phyloP scores from a whole-genome alignment of 1,284 basidiomycete genomes.

The Fistulina hepatica region DNA sequence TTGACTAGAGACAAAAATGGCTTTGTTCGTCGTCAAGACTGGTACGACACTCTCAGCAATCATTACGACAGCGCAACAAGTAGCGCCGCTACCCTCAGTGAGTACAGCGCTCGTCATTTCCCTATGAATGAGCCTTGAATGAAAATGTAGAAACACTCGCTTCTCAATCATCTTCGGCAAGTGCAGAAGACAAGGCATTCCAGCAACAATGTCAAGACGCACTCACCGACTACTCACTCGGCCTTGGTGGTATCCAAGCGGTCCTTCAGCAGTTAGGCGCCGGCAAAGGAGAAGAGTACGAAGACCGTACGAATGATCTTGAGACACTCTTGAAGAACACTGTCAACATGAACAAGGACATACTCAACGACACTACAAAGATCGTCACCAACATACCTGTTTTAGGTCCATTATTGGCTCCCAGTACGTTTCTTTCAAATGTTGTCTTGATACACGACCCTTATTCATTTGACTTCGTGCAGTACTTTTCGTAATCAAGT shows the following conservation, averaged over 20 bases:
- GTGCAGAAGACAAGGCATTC: slow-evolving; percentile 24
- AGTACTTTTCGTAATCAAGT: slow-evolving; percentile 42
- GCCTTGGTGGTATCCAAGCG: slow-evolving; percentile 28
- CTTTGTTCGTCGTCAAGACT: background rate
- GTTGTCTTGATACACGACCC: slow-evolving; percentile 6
- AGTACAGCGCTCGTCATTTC: background rate
- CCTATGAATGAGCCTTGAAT: background rate
- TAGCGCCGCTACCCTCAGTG: background rate
- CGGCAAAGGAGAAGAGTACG: slow-evolving; percentile 44
- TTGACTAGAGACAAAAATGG: background rate
- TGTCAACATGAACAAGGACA: slow-evolving; percentile 38
- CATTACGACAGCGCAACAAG: background rate
- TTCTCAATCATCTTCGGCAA: slow-evolving; percentile 20
- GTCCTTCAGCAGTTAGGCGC: slow-evolving; percentile 27
- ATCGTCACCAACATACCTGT: slow-evolving; percentile 30
- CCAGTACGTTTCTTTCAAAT: slow-evolving; percentile 31
- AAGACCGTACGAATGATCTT: slow-evolving; percentile 32
- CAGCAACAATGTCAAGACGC: slow-evolving; percentile 27
- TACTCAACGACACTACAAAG: slow-evolving; percentile 22
- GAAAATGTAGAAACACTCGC: slow-evolving; percentile 24
- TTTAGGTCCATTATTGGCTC: slow-evolving; percentile 40
- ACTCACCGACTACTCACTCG: slow-evolving; percentile 30
- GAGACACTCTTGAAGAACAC: slow-evolving; percentile 40
- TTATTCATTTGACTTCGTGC: slow-evolving; percentile 4
- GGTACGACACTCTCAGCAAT: background rate